These are phyloP conservation scores for Xylaria sp. DNA, from an alignment of 2,329 filamentous ascomycete genomes.

Conservation along the genomic window DNA sequence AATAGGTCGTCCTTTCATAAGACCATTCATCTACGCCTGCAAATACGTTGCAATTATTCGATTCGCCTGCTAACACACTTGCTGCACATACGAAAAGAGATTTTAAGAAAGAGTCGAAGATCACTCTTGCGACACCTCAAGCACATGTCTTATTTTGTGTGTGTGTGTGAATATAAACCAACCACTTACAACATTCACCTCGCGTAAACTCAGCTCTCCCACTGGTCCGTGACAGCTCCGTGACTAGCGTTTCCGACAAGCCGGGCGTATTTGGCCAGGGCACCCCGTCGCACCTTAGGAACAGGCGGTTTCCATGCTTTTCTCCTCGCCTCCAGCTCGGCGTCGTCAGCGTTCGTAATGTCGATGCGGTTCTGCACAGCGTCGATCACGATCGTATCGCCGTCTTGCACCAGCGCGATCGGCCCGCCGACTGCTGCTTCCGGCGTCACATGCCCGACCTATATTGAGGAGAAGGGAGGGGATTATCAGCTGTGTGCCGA, in stretches of 20 bases:
- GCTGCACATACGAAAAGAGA: no score
- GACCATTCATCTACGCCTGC: no score
- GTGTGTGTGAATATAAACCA: no score
- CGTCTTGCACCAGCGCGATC: slow-evolving; percentile 82
- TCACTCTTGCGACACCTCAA: no score
- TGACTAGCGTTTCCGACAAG: slow-evolving; percentile 92
- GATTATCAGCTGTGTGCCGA: neutral
- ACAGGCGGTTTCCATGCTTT: slow-evolving; percentile 76
- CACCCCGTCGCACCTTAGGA: slow-evolving; percentile 80
- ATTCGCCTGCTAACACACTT: no score
- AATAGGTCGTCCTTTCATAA: no score
- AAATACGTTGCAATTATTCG: no score
- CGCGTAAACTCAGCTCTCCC: slow-evolving; percentile 32
- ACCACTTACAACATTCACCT: neutral
- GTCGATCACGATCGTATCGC: slow-evolving; percentile 87
- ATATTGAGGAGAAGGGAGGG: neutral
- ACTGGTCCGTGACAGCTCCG: slow-evolving; percentile 87
- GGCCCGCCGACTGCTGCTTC: slow-evolving; percentile 91
- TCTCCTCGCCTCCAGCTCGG: slow-evolving; percentile 73
- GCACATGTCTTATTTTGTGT: no score
- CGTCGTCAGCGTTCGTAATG: slow-evolving; percentile 68
- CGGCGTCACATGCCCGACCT: slow-evolving; percentile 85
- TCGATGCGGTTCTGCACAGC: slow-evolving; percentile 82
- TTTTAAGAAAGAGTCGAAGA: no score
- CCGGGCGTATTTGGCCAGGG: slow-evolving; percentile 87